Evolutionary conservation across 23 red algal genomes (phyloP).

Genomic region (Gracilaria domingensis): DNA sequence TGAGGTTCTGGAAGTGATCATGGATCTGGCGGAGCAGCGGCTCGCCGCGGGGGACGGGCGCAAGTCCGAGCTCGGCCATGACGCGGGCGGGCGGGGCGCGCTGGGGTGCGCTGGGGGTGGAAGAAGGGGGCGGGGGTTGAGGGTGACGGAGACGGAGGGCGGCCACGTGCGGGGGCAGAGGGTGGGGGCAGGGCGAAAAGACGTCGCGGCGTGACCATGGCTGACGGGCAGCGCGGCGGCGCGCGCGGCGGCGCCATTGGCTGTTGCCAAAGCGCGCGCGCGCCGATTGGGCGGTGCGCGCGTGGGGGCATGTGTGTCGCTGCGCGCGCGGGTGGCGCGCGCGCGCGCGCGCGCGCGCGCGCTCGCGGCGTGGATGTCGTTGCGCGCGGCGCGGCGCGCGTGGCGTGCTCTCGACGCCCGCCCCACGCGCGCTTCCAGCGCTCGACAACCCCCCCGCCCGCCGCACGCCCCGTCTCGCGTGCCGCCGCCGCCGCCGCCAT

Average conservation of each 20-base stretch:
- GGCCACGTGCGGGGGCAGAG: neutral
- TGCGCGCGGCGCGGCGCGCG: neutral
- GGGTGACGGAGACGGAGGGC: too few relatives aligned
- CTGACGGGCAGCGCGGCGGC: too few relatives aligned
- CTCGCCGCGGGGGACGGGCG: constrained; percentile 27
- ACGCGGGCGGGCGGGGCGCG: too few relatives aligned
- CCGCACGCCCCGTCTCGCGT: neutral
- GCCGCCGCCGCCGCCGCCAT: neutral
- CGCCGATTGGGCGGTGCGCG: neutral
- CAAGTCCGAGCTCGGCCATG: constrained; percentile 47
- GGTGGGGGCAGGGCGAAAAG: too few relatives aligned
- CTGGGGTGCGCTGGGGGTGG: too few relatives aligned
- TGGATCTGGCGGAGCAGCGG: constrained; percentile 30
- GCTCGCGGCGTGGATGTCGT: neutral
- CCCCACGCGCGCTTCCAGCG: neutral
- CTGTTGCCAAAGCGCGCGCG: neutral
- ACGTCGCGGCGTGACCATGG: too few relatives aligned
- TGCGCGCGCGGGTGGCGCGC: neutral
- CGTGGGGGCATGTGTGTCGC: neutral
- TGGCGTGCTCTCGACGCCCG: neutral
- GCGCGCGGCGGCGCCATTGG: neutral
- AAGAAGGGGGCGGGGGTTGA: too few relatives aligned
- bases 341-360: neutral
- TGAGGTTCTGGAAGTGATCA: constrained; percentile 62
- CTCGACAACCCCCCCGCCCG: neutral